Percentiles rank a stretch among this genome's conserved stretches.
Conservation (phyloP, 805 yeast species). For the Wickerhamiella allomyrinae region DNA sequence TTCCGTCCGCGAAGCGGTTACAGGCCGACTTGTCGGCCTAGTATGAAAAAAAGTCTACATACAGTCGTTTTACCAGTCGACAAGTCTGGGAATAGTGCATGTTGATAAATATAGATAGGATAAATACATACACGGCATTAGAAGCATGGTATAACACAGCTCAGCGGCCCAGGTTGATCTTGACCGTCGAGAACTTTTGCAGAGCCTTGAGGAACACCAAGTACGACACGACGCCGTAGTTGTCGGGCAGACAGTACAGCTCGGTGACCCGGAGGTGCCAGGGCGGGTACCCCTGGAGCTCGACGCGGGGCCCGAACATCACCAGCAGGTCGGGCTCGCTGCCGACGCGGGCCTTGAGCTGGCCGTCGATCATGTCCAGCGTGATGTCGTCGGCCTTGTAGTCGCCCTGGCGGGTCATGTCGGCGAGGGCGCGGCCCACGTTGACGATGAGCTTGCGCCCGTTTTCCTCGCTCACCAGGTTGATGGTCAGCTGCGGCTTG, state of each 20-base stretch:
- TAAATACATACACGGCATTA: too few species aligned
- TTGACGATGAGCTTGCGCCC: constrained; percentile 87
- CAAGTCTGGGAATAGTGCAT: too few species aligned
- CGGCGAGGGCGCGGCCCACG: constrained; percentile 73
- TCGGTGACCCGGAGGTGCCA: constrained; percentile 93
- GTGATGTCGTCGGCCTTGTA: constrained; percentile 53
- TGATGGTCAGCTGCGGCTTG: constrained; percentile 35
- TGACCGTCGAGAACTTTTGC: constrained; percentile 50
- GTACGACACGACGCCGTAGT: constrained; percentile 57
- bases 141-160: neutral
- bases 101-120: too few species aligned
- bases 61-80: too few species aligned
- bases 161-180: constrained; percentile 61
- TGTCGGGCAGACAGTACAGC: constrained; percentile 82
- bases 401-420: constrained; percentile 47
- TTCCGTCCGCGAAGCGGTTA: too few species aligned
- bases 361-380: constrained; percentile 50
- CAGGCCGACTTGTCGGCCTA: too few species aligned
- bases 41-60: too few species aligned
- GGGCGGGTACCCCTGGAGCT: constrained; percentile 91
- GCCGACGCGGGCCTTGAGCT: constrained; percentile 51
- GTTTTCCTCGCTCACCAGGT: constrained; percentile 58
- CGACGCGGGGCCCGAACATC: constrained; percentile 72
- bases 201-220: constrained; percentile 52
- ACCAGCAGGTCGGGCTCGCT: constrained; percentile 85